Evolutionary conservation across 1,139 yeast species (phyloP), one percentile per base, ranked within the genome.

Genomic region (Lodderomyces elongisporus): DNA sequence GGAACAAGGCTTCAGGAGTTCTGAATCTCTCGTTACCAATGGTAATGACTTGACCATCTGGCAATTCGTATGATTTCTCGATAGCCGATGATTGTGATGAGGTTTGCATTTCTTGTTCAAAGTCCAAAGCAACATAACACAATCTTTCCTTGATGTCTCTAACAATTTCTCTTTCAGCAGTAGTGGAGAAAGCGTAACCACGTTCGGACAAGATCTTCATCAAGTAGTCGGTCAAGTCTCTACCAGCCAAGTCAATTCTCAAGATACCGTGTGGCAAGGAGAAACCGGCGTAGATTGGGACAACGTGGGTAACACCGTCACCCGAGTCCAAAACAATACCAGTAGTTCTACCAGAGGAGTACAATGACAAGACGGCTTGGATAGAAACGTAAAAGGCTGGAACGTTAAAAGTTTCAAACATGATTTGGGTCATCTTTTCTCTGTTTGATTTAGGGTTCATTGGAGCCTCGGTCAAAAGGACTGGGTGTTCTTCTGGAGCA

Each of bases 231-330:
- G 98, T 91, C 68, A 91, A 80, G 68, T 91, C 98, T 79, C 98
- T 88, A 75, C 98, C 98, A 57, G 98, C 98, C 73, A 91, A 79
- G 73, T 91, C 96, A 59, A 91, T 83, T 83, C 98, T 89, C 76
- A 85, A 79, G 62, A 91, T 91, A 66, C 97, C 97, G 70, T 91
- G 96, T 58, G 97, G 96, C 66, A 91, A 77, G 42, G 97, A 85
- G 95, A 89, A 91, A 77, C 98, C 98, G 52, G 96, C 96, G 74
- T 91, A 91, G 63, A 91, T 91, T 68, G 98, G 98, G 49, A 91
- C 98, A 69, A 91, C 96, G 94, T 91, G 98, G 58, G 97, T 88
- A 58, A 91, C 98, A 84, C 98, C 98, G 66, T 91, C 98, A 80
- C 98, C 98, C 48, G 97, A 88, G 74, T 91, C 98, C 65, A 91